Conservation (phyloP, 306 rosid species). For the Trifolium subterraneum region DNA sequence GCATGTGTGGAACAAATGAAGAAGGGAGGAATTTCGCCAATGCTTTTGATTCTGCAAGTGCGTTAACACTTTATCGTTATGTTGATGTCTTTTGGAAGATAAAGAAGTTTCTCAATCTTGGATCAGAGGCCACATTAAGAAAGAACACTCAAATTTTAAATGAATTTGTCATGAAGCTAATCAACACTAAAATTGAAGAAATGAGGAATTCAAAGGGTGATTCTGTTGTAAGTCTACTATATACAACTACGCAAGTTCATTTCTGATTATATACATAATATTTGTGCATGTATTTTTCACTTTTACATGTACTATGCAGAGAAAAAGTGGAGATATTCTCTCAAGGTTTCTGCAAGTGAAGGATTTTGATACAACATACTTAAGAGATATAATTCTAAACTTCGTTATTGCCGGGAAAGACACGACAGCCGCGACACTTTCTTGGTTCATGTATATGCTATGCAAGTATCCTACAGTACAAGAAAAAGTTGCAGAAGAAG, state of each 20-base stretch:
- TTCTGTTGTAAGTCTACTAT: conserved; percentile 53
- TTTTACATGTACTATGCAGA: conserved; percentile 40
- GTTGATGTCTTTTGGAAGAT: conserved; percentile 77
- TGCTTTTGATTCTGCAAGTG: conserved; percentile 66
- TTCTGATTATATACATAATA: conserved; percentile 18
- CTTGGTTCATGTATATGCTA: conserved; percentile 78
- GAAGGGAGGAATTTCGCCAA: conserved; percentile 65
- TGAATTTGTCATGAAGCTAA: conserved; percentile 63
- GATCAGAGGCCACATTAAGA: conserved; percentile 65
- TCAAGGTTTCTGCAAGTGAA: conserved; percentile 68
- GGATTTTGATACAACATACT: conserved; percentile 49
- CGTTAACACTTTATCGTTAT: conserved; percentile 58
- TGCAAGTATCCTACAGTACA: conserved; percentile 71
- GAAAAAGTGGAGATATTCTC: conserved; percentile 60
- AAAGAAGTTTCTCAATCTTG: conserved; percentile 70
- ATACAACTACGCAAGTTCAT: conserved; percentile 11
- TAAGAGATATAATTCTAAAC: conserved; percentile 72
- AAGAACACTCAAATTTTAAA: conserved; percentile 48
- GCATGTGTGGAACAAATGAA: conserved; percentile 80
- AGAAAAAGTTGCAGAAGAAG: conserved; percentile 65
- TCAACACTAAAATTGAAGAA: conserved; percentile 54
- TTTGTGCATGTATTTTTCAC: not conserved
- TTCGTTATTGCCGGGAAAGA: conserved; percentile 80
- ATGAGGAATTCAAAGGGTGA: conserved; percentile 50
- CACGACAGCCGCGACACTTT: conserved; percentile 71